A percentile compares a stretch with the other conserved stretches of the same genome.
These are phyloP conservation scores for Aspergillus glaucus DNA, from an alignment of 2,329 filamentous ascomycete genomes.

Conservation along the genomic window DNA sequence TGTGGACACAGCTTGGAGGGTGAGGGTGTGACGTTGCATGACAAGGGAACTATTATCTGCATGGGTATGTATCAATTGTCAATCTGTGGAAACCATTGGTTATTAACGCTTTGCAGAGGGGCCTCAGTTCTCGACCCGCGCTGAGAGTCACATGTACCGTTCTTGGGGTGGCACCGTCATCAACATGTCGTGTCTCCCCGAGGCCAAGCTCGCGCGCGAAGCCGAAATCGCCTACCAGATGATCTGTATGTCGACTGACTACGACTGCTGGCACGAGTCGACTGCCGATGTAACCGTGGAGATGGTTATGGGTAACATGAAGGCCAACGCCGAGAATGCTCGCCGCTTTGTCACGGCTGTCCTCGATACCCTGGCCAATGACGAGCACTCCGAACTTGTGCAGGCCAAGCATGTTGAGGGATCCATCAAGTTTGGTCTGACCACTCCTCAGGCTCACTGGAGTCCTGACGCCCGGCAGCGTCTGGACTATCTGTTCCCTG, in stretches of 20 bases:
- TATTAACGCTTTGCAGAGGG: slow-evolving; percentile 58
- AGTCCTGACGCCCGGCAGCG: slow-evolving; percentile 69
- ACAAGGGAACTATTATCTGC: slow-evolving; percentile 77
- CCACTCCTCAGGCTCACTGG: slow-evolving; percentile 73
- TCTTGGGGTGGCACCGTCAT: slow-evolving; percentile 90
- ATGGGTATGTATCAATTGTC: slow-evolving; percentile 60
- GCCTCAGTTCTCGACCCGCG: slow-evolving; percentile 94
- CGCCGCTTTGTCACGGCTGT: slow-evolving; percentile 78
- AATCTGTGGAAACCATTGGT: neutral
- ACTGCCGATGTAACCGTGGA: slow-evolving; percentile 81
- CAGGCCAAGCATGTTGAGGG: slow-evolving; percentile 76
- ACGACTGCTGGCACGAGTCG: slow-evolving; percentile 90
- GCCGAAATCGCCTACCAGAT: slow-evolving; percentile 96
- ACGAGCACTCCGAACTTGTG: slow-evolving; percentile 69
- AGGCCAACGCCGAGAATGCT: slow-evolving; percentile 83
- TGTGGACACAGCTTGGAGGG: slow-evolving; percentile 75
- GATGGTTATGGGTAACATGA: slow-evolving; percentile 97
- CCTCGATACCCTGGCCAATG: slow-evolving; percentile 73
- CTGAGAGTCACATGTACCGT: slow-evolving; percentile 92
- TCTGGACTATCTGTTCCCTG: slow-evolving; percentile 81
- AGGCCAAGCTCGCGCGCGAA: slow-evolving; percentile 92
- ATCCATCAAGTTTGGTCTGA: slow-evolving; percentile 69
- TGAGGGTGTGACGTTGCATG: slow-evolving; percentile 77
- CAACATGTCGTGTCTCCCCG: slow-evolving; percentile 95
- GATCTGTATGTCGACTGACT: slow-evolving; percentile 99